Conservation (phyloP, 768 basidiomycete genomes). For the Porphyrellus cyaneotinctus region DNA sequence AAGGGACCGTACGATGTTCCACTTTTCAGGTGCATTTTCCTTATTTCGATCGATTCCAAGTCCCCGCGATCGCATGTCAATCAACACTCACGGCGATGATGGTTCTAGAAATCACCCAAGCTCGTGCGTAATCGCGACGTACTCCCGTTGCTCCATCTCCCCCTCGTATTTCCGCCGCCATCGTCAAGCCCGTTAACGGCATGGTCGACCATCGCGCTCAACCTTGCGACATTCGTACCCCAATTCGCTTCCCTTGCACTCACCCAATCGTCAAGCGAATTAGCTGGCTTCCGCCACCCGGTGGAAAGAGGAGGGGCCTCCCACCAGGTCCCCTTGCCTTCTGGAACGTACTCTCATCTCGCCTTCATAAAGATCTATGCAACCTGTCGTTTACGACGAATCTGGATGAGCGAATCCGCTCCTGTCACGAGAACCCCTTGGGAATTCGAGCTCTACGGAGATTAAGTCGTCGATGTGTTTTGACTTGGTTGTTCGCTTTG, state of each 20-base stretch:
- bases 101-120: conserved; percentile 49
- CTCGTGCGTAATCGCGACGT: conserved; percentile 38
- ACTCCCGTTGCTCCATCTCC: conserved; percentile 66
- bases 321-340: conserved; percentile 36
- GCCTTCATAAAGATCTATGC: conserved; percentile 76
- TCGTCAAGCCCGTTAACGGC: conserved; percentile 58
- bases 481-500: conserved; percentile 7
- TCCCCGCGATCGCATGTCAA: background rate
- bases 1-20: conserved; percentile 62
- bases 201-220: conserved; percentile 64
- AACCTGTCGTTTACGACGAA: conserved; percentile 68
- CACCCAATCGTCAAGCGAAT: conserved; percentile 19
- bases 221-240: conserved; percentile 56
- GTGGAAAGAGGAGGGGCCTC: conserved; percentile 19
- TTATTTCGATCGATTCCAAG: background rate
- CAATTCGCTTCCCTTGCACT: conserved; percentile 54
- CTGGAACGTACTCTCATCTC: conserved; percentile 58
- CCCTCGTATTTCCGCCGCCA: conserved; percentile 56
- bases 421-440: conserved; percentile 56
- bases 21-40: conserved; percentile 67
- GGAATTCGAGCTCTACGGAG: conserved; percentile 70
- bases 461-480: conserved; percentile 23
- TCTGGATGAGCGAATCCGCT: conserved; percentile 67
- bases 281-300: conserved; percentile 19
- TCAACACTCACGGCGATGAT: conserved; percentile 7